phyloP scores from a whole-genome alignment of 2,329 filamentous ascomycete species.

The Tolypocladium guangdongense region DNA sequence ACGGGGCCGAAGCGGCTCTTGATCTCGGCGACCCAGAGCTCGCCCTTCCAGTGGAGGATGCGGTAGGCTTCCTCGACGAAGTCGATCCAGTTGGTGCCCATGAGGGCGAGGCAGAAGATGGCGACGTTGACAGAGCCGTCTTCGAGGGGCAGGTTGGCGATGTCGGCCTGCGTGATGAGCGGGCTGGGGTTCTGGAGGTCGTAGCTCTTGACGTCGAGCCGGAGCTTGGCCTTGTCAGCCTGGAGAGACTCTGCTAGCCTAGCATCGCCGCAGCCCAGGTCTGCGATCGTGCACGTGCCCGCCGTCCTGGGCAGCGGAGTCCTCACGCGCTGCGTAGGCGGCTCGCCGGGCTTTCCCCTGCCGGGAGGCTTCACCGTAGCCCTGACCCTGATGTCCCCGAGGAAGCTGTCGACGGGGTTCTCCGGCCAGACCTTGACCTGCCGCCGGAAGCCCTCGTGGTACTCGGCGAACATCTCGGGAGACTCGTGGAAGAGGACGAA shows the following conservation, averaged over 20 bases:
- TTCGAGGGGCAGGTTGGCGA: conserved; percentile 67
- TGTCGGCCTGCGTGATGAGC: conserved; percentile 80
- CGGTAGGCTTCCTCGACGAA: conserved; percentile 96
- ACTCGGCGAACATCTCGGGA: conserved; percentile 91
- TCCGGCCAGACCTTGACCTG: conserved; percentile 95
- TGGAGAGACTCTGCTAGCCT: conserved; percentile 62
- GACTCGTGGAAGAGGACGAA: conserved; percentile 71
- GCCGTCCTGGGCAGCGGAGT: conserved; percentile 59
- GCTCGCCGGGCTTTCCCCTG: conserved; percentile 17
- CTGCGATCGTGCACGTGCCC: conserved; percentile 68
- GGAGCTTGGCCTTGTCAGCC: conserved; percentile 51
- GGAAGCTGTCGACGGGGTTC: conserved; percentile 87
- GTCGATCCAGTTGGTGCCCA: conserved; percentile 97
- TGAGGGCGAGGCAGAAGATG: conserved; percentile 91
- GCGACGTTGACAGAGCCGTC: conserved; percentile 73
- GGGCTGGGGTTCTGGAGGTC: conserved; percentile 71
- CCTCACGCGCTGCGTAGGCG: conserved; percentile 14
- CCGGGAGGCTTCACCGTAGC: conserved; percentile 37
- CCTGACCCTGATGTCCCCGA: conserved; percentile 58
- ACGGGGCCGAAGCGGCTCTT: conserved; percentile 67
- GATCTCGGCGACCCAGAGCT: conserved; percentile 96
- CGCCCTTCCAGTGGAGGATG: conserved; percentile 83
- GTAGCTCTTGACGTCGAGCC: conserved; percentile 69
- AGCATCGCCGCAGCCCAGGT: conserved; percentile 89
- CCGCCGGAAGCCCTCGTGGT: conserved; percentile 90